These are phyloP conservation scores for Daphne laureola DNA, from an alignment of 441 rosid genomes.

Conservation along the genomic window DNA sequence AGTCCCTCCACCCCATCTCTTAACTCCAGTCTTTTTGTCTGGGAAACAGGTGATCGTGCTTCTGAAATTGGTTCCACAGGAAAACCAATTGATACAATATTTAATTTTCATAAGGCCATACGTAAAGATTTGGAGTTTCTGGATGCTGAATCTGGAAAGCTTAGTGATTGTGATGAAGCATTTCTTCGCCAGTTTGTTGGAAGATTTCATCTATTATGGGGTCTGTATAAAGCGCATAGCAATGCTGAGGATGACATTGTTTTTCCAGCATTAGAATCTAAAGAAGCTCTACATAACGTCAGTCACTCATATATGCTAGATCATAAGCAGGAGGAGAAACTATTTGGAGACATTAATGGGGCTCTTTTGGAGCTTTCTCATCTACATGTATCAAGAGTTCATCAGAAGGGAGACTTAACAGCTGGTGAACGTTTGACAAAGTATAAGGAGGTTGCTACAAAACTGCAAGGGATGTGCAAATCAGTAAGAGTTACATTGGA, in stretches of 20 bases:
- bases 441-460: constrained; percentile 50
- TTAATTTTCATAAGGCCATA: constrained; percentile 73
- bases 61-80: constrained; percentile 31
- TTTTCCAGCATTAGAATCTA: constrained; percentile 68
- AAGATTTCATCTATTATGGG: constrained; percentile 64
- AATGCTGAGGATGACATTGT: constrained; percentile 80
- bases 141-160: constrained; percentile 70
- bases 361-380: constrained; percentile 53
- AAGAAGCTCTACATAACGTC: constrained; percentile 70
- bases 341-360: constrained; percentile 58
- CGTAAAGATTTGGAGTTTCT: constrained; percentile 73
- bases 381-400: constrained; percentile 39
- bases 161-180: constrained; percentile 44
- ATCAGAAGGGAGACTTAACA: constrained; percentile 17
- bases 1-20: constrained; percentile 53
- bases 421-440: constrained; percentile 26
- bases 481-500: constrained; percentile 58
- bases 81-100: constrained; percentile 68
- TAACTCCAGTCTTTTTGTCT: constrained; percentile 59
- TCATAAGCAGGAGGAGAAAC: constrained; percentile 63
- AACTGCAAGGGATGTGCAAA: constrained; percentile 78
- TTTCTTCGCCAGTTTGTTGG: constrained; percentile 62
- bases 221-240: constrained; percentile 74
- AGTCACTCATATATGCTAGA: constrained; percentile 73
- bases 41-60: constrained; percentile 53